Percentiles rank a stretch among this genome's conserved stretches.
These are phyloP conservation scores for Spathaspora sp. DNA, from an alignment of 1,139 yeast genomes.

Conservation along the genomic window DNA sequence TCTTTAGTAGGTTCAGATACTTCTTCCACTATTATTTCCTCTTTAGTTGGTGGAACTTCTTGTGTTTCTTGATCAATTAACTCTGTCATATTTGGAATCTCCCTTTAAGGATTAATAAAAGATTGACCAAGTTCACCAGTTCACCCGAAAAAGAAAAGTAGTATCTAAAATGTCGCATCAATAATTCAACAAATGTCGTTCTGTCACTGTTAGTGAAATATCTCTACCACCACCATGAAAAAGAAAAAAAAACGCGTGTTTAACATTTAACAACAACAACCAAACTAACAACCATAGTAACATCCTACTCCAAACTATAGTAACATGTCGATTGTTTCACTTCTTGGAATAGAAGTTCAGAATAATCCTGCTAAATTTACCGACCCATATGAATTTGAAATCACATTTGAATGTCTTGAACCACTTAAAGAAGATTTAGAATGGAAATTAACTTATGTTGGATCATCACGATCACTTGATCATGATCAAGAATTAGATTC, in stretches of 20 bases:
- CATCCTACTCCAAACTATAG: not conserved
- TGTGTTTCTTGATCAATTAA: not conserved
- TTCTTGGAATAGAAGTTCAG: constrained; percentile 86
- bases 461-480: constrained; percentile 87
- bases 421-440: constrained; percentile 91
- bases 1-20: constrained; percentile 12
- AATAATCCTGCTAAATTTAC: constrained; percentile 95
- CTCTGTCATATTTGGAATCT: not conserved
- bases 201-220: not conserved
- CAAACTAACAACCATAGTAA: not conserved
- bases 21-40: not conserved
- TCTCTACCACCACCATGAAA: not conserved
- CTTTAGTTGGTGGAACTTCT: not conserved
- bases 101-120: too few relatives aligned
- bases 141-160: not conserved
- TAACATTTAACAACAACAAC: not conserved
- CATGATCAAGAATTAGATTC: constrained; percentile 97
- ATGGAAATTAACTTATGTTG: constrained; percentile 97
- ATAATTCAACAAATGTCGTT: not conserved
- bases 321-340: constrained; percentile 87
- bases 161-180: not conserved
- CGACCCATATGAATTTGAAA: constrained; percentile 93
- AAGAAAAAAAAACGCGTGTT: not conserved
- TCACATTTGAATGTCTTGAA: constrained; percentile 94
- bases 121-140: not conserved